Evolutionary conservation across 1,139 yeast genomes (phyloP), one percentile per base, ranked within the genome.

Genomic region (Geotrichum siamense): DNA sequence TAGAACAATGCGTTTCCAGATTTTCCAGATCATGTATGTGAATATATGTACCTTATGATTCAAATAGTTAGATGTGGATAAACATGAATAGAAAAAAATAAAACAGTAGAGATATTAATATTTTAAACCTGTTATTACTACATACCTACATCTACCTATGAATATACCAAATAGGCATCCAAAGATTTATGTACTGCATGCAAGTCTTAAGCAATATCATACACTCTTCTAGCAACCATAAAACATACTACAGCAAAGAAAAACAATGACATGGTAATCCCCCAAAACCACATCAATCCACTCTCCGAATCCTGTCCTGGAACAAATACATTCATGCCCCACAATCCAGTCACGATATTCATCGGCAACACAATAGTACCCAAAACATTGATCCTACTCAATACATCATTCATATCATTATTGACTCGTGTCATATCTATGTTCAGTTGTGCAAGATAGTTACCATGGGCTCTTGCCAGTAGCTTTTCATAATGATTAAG

Each of bases 311-410:
- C 81, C 60, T 89, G 97, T 0, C 98, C 98, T 0, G 98, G 98
- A 29, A 91, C 97, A 9, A 84, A 55, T 53, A 94, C 94, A 67
- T 91, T 91, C 98, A 91, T 91, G 49, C 98, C 98, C 97, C 97
- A 91, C 43, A 91, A 69, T 23, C 98, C 98, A 0, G 98, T 91
- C 20, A 91, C 81, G 46, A 91, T 85, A 60, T 91, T 91, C 73
- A 91, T 76, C 2, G 98, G 98, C 49, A 91, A 69, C 6, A 91
- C 95, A 49, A 91, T 84, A 0, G 97, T 87, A 72, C 98, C 98
- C 51, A 91, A 68, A 34, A 91, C 82, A 5, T 97, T 86, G 47
- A 91, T 85, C 60, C 89, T 85, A 2, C 96, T 95, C 57, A 91
- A 74, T 3, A 89, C 96, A 59, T 91, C 97, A 62, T 91, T 91